Evolutionary conservation across 306 rosid genomes (phyloP).

Genomic region (Quillaja saponaria): DNA sequence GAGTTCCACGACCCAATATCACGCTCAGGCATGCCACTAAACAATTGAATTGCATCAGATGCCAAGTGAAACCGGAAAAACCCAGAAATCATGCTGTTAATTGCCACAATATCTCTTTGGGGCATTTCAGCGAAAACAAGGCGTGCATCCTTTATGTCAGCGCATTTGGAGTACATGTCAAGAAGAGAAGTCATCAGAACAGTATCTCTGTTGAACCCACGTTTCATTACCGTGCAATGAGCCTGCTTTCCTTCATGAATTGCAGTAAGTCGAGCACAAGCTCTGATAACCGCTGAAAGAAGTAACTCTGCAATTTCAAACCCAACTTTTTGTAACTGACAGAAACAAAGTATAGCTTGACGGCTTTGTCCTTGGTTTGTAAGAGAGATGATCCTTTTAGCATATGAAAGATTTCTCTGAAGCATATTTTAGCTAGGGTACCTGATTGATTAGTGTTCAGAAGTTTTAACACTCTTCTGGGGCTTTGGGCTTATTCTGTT

Average conservation of each 20-base stretch:
- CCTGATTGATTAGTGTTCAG: neutral
- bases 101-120: conserved; percentile 29
- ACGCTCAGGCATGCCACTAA: conserved; percentile 24
- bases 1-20: conserved; percentile 41
- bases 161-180: conserved; percentile 32
- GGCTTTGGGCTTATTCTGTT: neutral
- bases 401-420: neutral
- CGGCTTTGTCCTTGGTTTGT: conserved; percentile 22
- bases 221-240: conserved; percentile 28
- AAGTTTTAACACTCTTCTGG: neutral
- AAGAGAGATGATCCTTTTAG: conserved; percentile 9
- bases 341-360: conserved; percentile 25
- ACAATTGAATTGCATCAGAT: conserved; percentile 25
- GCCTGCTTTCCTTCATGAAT: conserved; percentile 32
- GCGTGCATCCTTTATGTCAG: conserved; percentile 16
- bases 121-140: conserved; percentile 39
- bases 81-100: conserved; percentile 40
- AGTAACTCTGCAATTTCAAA: conserved; percentile 28
- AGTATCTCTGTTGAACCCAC: conserved; percentile 24
- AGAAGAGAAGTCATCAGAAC: conserved; percentile 36
- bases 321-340: conserved; percentile 20
- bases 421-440: conserved; percentile 3
- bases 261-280: conserved; percentile 30
- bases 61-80: conserved; percentile 19
- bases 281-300: conserved; percentile 33